A percentile compares a stretch with the other conserved stretches of the same genome.
phyloP scores from a whole-genome alignment of 2,329 filamentous ascomycete genomes.

The Conoideocrella luteorostrata region DNA sequence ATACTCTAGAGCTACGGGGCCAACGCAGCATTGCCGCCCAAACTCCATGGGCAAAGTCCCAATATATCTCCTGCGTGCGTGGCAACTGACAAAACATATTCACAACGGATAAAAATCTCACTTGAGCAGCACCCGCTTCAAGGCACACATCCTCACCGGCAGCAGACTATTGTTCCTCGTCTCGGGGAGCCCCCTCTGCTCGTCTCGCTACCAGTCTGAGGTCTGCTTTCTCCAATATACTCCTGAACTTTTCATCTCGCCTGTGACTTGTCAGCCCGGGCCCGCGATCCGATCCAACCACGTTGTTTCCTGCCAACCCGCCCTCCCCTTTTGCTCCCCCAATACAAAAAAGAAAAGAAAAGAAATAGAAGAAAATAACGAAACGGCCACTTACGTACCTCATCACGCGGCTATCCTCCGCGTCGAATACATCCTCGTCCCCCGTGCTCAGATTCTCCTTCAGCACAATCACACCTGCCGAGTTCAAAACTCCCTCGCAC shows the following conservation, averaged over 20 bases:
- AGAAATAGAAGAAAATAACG: not conserved
- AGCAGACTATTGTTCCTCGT: slow-evolving; percentile 46
- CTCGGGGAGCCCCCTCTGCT: slow-evolving; percentile 64
- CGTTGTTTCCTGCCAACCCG: no score
- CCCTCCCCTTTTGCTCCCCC: no score
- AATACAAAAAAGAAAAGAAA: no score
- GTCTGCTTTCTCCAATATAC: slow-evolving; percentile 63
- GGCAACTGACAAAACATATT: no score
- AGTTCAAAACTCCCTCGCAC: slow-evolving; percentile 40
- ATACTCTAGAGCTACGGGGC: no score
- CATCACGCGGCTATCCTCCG: slow-evolving; percentile 70
- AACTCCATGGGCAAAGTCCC: no score
- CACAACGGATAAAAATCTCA: no score
- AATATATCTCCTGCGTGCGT: no score
- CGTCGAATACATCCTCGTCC: slow-evolving; percentile 64
- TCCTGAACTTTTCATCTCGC: slow-evolving; percentile 63
- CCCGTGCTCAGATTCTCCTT: slow-evolving; percentile 64
- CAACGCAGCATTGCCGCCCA: no score
- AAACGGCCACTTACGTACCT: slow-evolving; percentile 32
- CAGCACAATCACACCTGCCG: slow-evolving; percentile 27
- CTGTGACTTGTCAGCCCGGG: slow-evolving; percentile 34
- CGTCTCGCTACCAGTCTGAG: slow-evolving; percentile 63
- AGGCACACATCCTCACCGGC: slow-evolving; percentile 72
- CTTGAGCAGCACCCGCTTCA: slow-evolving; percentile 55
- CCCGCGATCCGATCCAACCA: no score